These are phyloP conservation scores for Anacardium occidentale DNA, from an alignment of 345 rosid genomes.

Conservation along the genomic window DNA sequence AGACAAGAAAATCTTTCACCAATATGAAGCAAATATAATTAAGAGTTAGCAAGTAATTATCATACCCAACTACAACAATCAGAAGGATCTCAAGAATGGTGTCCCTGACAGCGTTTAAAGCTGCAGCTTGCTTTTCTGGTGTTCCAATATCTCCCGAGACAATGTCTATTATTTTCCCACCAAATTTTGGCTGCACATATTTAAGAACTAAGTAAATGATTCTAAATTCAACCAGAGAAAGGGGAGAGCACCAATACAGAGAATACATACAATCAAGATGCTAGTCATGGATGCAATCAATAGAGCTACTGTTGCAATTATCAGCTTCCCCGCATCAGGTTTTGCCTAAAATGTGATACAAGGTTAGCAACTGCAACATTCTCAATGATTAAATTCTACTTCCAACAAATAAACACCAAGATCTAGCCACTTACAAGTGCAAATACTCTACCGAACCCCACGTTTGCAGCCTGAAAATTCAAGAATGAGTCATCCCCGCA, in stretches of 20 bases:
- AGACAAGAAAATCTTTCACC: background rate
- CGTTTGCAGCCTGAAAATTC: slow-evolving; percentile 23
- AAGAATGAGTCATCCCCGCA: background rate
- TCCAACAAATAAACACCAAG: background rate
- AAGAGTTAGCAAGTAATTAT: background rate
- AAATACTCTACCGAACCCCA: slow-evolving; percentile 23
- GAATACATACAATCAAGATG: slow-evolving; percentile 21
- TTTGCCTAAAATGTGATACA: slow-evolving; percentile 16
- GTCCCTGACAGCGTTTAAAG: slow-evolving; percentile 43
- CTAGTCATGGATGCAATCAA: slow-evolving; percentile 24
- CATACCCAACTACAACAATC: slow-evolving; percentile 58
- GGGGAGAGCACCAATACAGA: background rate
- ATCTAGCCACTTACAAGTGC: slow-evolving; percentile 22
- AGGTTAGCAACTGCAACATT: background rate
- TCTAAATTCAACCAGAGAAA: background rate
- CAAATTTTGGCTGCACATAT: slow-evolving; percentile 55
- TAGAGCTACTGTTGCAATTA: slow-evolving; percentile 19
- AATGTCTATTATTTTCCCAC: slow-evolving; percentile 66
- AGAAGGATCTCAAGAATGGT: slow-evolving; percentile 46
- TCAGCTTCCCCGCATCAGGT: slow-evolving; percentile 30
- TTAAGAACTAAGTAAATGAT: background rate
- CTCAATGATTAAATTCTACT: background rate
- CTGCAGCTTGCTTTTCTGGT: slow-evolving; percentile 45
- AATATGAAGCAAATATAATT: slow-evolving; percentile 4
- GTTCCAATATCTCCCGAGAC: slow-evolving; percentile 49